Evolutionary conservation across 495 filamentous ascomycete genomes (phyloP).

Genomic region (Clohesyomyces aquaticus): DNA sequence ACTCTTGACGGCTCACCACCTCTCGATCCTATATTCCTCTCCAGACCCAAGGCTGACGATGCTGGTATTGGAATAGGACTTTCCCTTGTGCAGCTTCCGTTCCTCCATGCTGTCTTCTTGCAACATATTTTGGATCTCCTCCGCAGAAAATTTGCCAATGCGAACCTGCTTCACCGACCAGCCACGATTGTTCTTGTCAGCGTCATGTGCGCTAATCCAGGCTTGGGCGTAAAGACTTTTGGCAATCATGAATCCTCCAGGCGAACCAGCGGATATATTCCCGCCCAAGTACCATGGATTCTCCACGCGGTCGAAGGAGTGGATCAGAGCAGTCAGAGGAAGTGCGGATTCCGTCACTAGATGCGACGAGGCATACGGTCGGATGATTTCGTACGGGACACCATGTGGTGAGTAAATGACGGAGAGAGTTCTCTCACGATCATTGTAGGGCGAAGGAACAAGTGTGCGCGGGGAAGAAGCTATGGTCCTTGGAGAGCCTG

Average conservation of each 20-base stretch:
- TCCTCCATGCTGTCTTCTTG: constrained; percentile 14
- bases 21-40: constrained; percentile 30
- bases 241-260: constrained; percentile 62
- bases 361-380: constrained; percentile 59
- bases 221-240: constrained; percentile 55
- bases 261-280: constrained; percentile 60
- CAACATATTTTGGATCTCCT: constrained; percentile 53
- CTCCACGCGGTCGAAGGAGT: constrained; percentile 62
- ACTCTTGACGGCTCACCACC: no score
- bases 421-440: constrained; percentile 51
- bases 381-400: constrained; percentile 53
- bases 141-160: constrained; percentile 50
- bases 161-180: constrained; percentile 55
- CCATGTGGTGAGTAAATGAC: constrained; percentile 68
- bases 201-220: constrained; percentile 72
- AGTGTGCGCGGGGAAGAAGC: constrained; percentile 35
- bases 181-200: constrained; percentile 62
- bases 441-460: constrained; percentile 33
- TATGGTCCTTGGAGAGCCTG: constrained; percentile 32
- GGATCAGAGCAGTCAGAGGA: constrained; percentile 65
- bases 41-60: constrained; percentile 31
- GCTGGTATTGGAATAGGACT: constrained; percentile 5
- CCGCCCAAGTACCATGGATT: constrained; percentile 72
- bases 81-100: background rate
- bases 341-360: constrained; percentile 61